Percentiles rank a stretch among this genome's conserved stretches.
These are phyloP conservation scores for Prunus fruticosa DNA, from an alignment of 306 rosid genomes.

Conservation along the genomic window DNA sequence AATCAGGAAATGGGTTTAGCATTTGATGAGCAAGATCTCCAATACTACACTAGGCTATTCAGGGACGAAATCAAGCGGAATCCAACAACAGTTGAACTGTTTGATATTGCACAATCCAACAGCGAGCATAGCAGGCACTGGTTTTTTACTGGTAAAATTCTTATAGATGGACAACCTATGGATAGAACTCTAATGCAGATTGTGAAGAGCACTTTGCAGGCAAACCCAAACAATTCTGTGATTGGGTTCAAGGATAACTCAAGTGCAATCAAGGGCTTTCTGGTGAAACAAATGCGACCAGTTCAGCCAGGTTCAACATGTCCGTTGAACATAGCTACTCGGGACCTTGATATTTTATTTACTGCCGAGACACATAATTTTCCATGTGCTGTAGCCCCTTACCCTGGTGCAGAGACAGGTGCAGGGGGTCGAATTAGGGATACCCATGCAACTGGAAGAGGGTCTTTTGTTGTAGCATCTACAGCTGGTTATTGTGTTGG, in stretches of 20 bases:
- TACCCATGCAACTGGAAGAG: slow-evolving; percentile 95
- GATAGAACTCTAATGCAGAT: slow-evolving; percentile 78
- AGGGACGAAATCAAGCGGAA: slow-evolving; percentile 72
- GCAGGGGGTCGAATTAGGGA: slow-evolving; percentile 95
- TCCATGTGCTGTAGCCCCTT: slow-evolving; percentile 97
- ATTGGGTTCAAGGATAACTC: slow-evolving; percentile 95
- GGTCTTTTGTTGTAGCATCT: slow-evolving; percentile 84
- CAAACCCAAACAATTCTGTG: slow-evolving; percentile 79
- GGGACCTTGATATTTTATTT: slow-evolving; percentile 67
- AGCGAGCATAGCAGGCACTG: slow-evolving; percentile 94
- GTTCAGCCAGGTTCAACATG: slow-evolving; percentile 65
- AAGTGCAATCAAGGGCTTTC: slow-evolving; percentile 83
- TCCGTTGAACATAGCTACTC: slow-evolving; percentile 35
- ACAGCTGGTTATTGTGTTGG: slow-evolving; percentile 98
- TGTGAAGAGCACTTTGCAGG: slow-evolving; percentile 84
- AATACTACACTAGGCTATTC: slow-evolving; percentile 75
- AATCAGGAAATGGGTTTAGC: slow-evolving; percentile 83
- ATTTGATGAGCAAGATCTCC: slow-evolving; percentile 88
- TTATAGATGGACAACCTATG: slow-evolving; percentile 71
- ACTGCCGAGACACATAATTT: slow-evolving; percentile 96
- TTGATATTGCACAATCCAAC: slow-evolving; percentile 93
- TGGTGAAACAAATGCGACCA: slow-evolving; percentile 65
- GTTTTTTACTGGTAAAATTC: slow-evolving; percentile 82
- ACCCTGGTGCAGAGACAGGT: slow-evolving; percentile 96
- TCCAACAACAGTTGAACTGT: slow-evolving; percentile 82